Percentiles rank a stretch among this genome's conserved stretches.
Conservation (phyloP, 352 stramenopile species). For the Globisporangium radiosum region DNA sequence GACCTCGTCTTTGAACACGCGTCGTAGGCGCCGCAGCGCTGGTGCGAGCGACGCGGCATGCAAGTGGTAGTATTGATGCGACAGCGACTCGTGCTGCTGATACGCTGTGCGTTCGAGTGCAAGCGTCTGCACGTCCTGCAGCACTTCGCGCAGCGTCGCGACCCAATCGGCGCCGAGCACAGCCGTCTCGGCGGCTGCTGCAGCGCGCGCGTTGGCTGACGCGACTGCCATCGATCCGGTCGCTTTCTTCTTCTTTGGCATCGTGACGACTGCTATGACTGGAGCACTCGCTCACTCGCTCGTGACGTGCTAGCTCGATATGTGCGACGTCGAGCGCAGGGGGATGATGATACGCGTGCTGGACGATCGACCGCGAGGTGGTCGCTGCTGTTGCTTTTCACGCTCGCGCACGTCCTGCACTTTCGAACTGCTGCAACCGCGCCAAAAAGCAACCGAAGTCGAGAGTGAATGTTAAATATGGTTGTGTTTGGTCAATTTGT, state of each 20-base stretch:
- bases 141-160: slow-evolving; percentile 44
- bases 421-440: too few species aligned
- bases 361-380: too few species aligned
- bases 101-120: slow-evolving; percentile 45
- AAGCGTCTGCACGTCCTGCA: slow-evolving; percentile 61
- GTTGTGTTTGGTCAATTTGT: too few species aligned
- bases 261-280: background rate
- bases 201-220: background rate
- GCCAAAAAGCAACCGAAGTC: too few species aligned
- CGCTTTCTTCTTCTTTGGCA: background rate
- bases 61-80: slow-evolving; percentile 1
- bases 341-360: too few species aligned
- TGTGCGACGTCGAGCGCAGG: too few species aligned
- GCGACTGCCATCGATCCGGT: background rate
- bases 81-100: slow-evolving; percentile 15
- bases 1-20: slow-evolving; percentile 49
- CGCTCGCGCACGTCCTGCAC: too few species aligned
- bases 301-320: too few species aligned
- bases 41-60: slow-evolving; percentile 26
- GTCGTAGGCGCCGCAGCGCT: slow-evolving; percentile 38
- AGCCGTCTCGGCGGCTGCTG: background rate
- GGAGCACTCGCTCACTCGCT: too few species aligned
- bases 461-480: too few species aligned
- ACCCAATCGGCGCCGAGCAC: slow-evolving; percentile 44
- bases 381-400: too few species aligned